These are phyloP conservation scores for Mycena sp. DNA, from an alignment of 1,284 basidiomycete species.

Conservation along the genomic window DNA sequence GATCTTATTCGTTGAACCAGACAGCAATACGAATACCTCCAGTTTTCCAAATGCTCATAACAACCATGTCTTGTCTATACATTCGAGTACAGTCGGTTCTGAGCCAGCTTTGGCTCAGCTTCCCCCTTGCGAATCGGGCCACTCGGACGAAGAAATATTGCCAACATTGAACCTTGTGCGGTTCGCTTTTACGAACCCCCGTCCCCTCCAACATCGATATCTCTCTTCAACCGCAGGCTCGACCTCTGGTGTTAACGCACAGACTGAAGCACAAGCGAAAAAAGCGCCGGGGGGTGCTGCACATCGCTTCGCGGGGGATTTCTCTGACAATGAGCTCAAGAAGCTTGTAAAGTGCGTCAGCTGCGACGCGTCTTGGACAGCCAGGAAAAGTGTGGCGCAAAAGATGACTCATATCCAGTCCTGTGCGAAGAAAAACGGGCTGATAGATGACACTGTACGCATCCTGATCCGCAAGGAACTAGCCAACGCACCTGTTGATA, in stretches of 20 bases:
- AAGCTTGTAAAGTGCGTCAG: conserved; percentile 67
- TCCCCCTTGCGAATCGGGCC: not conserved
- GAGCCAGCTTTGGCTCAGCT: not conserved
- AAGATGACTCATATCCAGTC: conserved; percentile 72
- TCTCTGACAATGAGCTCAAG: conserved; percentile 57
- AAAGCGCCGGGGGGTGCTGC: conserved; percentile 18
- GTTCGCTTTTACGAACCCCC: conserved; percentile 44
- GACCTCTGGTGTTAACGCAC: conserved; percentile 12
- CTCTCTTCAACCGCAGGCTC: conserved; percentile 22
- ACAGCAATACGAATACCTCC: conserved; percentile 17
- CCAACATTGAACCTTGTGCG: conserved; percentile 39
- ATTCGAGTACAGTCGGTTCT: too few relatives aligned
- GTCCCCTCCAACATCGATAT: conserved; percentile 16
- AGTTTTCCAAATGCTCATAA: not conserved
- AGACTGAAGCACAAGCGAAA: conserved; percentile 24
- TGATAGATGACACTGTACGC: conserved; percentile 64
- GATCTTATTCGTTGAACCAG: conserved; percentile 2
- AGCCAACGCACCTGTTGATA: conserved; percentile 32
- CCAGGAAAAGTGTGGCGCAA: conserved; percentile 65
- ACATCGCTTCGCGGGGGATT: conserved; percentile 42
- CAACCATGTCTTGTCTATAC: too few relatives aligned
- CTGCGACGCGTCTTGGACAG: conserved; percentile 75
- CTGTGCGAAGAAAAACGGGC: conserved; percentile 69
- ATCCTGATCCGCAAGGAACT: conserved; percentile 62
- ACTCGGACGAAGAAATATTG: conserved; percentile 35